phyloP scores from a whole-genome alignment of 495 filamentous ascomycete genomes.

The Venustampulla echinocandica region DNA sequence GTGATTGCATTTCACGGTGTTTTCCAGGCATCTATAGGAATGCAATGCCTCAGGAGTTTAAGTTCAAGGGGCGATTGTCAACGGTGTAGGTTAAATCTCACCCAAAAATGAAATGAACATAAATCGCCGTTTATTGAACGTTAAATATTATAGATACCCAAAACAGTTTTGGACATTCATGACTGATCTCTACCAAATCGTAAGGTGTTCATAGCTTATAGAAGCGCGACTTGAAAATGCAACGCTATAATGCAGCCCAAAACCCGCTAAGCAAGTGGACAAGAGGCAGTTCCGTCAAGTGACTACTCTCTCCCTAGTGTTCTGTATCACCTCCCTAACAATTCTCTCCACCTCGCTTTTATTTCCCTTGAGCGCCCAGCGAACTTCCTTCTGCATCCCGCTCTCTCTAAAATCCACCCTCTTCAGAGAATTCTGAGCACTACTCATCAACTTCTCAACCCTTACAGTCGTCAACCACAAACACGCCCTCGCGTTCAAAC shows the following conservation, averaged over 20 bases:
- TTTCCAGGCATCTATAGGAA: too few species aligned
- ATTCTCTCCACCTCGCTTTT: constrained; percentile 6
- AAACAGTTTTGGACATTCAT: too few species aligned
- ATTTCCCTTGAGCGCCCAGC: constrained; percentile 15
- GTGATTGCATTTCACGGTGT: constrained; percentile 11
- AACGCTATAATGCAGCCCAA: too few species aligned
- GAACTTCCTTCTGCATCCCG: constrained; percentile 5
- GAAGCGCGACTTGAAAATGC: too few species aligned
- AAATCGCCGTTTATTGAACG: too few species aligned
- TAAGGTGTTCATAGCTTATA: too few species aligned
- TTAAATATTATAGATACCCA: too few species aligned
- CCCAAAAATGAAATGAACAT: too few species aligned
- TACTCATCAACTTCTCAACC: background rate
- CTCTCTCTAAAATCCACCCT: constrained; percentile 12
- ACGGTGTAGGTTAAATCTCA: too few species aligned
- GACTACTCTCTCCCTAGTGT: background rate
- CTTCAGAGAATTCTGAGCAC: background rate
- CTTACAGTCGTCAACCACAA: constrained; percentile 3
- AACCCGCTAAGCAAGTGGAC: background rate
- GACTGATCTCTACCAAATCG: too few species aligned
- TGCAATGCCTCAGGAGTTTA: too few species aligned
- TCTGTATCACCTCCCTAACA: background rate
- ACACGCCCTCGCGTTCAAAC: background rate
- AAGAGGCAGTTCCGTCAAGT: background rate
- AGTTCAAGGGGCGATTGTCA: too few species aligned